phyloP scores from a whole-genome alignment of 2,329 filamentous ascomycete genomes.

The Stagonosporopsis rhizophila region DNA sequence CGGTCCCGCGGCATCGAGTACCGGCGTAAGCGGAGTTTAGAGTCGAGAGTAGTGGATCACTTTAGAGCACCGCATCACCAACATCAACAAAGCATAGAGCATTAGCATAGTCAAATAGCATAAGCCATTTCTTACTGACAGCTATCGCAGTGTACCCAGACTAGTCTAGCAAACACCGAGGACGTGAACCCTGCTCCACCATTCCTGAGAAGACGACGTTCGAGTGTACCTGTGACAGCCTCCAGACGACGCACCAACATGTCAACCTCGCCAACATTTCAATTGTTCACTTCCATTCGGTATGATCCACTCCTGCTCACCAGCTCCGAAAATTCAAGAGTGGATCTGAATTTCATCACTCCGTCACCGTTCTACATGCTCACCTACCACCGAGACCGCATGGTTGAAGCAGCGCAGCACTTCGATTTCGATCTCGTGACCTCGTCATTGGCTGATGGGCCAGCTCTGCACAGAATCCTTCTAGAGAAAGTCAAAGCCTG shows the following conservation, averaged over 20 bases:
- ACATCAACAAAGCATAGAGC: constrained; percentile 7
- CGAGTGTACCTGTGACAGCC: neutral
- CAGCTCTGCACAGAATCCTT: constrained; percentile 43
- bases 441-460: constrained; percentile 43
- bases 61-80: neutral
- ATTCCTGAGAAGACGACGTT: neutral
- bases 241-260: constrained; percentile 17
- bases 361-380: constrained; percentile 79
- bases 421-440: constrained; percentile 55
- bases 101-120: neutral
- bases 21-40: constrained; percentile 22
- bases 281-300: constrained; percentile 50
- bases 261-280: constrained; percentile 37
- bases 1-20: constrained; percentile 3
- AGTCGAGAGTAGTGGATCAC: constrained; percentile 1
- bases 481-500: constrained; percentile 41
- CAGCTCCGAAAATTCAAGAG: constrained; percentile 55
- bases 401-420: constrained; percentile 66
- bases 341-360: constrained; percentile 56
- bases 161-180: neutral
- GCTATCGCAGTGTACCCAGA: neutral
- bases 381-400: constrained; percentile 76
- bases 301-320: constrained; percentile 48
- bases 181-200: neutral
- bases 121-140: neutral